A percentile compares a stretch with the other conserved stretches of the same genome.
phyloP scores from a whole-genome alignment of 2,329 filamentous ascomycete species.

The Dactylellina parvicollis region DNA sequence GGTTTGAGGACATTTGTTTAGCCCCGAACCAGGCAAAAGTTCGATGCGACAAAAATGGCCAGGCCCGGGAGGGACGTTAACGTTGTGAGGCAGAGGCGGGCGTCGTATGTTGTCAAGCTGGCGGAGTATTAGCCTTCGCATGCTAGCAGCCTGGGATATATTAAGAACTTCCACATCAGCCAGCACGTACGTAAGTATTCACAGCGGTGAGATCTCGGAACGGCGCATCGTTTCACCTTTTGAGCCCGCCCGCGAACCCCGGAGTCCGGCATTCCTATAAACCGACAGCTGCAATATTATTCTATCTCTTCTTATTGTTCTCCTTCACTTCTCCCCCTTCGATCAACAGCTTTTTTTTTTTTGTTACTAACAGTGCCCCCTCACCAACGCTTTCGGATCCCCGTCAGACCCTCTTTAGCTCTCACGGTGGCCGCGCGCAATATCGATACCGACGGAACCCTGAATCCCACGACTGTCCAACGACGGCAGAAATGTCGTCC shows the following conservation, averaged over 20 bases:
- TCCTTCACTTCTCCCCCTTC: conserved; percentile 3
- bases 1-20: background rate
- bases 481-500: conserved; percentile 52
- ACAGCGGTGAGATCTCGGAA: conserved; percentile 19
- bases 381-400: background rate
- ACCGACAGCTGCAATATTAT: background rate
- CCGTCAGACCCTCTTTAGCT: background rate
- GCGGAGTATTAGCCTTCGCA: conserved; percentile 31
- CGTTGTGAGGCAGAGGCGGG: conserved; percentile 37
- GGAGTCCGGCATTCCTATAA: background rate
- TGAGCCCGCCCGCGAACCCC: no score
- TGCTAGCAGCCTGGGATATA: conserved; percentile 29
- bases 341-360: conserved; percentile 13
- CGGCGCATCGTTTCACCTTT: no score
- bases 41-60: conserved; percentile 25
- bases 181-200: conserved; percentile 30
- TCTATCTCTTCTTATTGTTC: conserved; percentile 1
- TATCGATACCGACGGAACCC: background rate
- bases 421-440: conserved; percentile 9
- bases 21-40: background rate
- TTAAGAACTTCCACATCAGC: conserved; percentile 53
- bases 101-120: conserved; percentile 45
- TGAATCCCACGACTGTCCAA: background rate
- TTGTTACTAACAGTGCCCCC: conserved; percentile 7
- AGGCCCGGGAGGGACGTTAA: background rate